Conservation (phyloP, 257 asterid genomes). For the Solanum corneliomulleri region DNA sequence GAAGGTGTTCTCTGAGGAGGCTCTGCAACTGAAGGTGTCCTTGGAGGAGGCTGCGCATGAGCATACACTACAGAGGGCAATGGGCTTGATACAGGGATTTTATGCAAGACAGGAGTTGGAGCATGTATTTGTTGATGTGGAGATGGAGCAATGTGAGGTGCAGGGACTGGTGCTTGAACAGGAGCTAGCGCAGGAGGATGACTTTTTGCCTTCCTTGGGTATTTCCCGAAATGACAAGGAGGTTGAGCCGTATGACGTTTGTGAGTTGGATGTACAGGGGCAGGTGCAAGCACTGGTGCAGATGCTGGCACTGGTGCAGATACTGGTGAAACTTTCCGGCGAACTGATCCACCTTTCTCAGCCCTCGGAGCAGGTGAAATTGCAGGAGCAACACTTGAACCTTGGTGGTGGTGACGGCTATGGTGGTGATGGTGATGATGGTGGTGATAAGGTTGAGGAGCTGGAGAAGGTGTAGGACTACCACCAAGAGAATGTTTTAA, state of each 20-base stretch:
- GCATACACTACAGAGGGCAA: slow-evolving; percentile 37
- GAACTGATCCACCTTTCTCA: slow-evolving; percentile 12
- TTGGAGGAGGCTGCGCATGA: slow-evolving; percentile 48
- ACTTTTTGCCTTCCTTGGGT: slow-evolving; percentile 36
- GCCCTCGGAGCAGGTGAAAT: slow-evolving; percentile 55
- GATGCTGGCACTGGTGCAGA: slow-evolving; percentile 35
- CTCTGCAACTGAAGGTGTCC: slow-evolving; percentile 26
- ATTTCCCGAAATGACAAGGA: slow-evolving; percentile 40
- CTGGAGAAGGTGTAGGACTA: slow-evolving; percentile 42
- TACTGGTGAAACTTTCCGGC: slow-evolving; percentile 21
- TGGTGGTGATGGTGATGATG: slow-evolving; percentile 39
- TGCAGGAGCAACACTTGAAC: slow-evolving; percentile 34
- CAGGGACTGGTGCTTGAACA: slow-evolving; percentile 37
- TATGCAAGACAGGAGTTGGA: slow-evolving; percentile 19
- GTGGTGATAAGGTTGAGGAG: slow-evolving; percentile 38
- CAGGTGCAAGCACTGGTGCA: slow-evolving; percentile 19
- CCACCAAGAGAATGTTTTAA: slow-evolving; percentile 54
- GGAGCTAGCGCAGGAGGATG: slow-evolving; percentile 33
- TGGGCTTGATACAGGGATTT: slow-evolving; percentile 41
- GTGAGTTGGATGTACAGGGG: slow-evolving; percentile 16
- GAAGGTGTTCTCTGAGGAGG: slow-evolving; percentile 39
- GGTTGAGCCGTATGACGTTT: slow-evolving; percentile 36
- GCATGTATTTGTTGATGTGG: slow-evolving; percentile 18
- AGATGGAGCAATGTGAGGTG: slow-evolving; percentile 46
- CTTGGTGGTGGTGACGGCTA: slow-evolving; percentile 30